phyloP scores from a whole-genome alignment of 768 basidiomycete species.

The Tulasnella sp. region DNA sequence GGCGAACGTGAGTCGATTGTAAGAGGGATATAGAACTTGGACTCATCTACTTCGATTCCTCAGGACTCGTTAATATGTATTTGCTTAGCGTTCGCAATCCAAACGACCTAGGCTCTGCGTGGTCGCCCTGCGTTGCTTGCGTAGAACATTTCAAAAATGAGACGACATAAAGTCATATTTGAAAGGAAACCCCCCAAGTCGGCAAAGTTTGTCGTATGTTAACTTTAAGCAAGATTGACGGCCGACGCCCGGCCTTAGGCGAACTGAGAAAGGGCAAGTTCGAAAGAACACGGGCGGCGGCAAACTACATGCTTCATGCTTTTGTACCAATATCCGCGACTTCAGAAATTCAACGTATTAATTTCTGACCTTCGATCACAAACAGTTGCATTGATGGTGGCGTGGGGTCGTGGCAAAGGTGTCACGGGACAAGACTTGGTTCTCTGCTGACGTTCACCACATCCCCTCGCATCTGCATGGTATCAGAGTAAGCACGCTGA shows the following conservation, averaged over 20 bases:
- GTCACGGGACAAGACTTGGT: too few relatives aligned
- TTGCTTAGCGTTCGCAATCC: slow-evolving; percentile 50
- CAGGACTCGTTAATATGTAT: slow-evolving; percentile 64
- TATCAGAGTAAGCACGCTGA: neutral
- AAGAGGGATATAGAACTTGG: slow-evolving; percentile 7
- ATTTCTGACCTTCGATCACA: too few relatives aligned
- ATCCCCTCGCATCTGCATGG: neutral
- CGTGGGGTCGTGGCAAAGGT: too few relatives aligned
- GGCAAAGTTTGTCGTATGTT: too few relatives aligned
- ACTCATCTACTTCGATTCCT: slow-evolving; percentile 2
- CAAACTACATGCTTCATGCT: too few relatives aligned
- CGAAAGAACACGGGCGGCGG: too few relatives aligned
- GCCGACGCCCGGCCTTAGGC: neutral
- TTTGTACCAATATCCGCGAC: too few relatives aligned
- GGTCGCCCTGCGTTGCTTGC: neutral
- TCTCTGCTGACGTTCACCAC: neutral
- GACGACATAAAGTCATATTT: neutral
- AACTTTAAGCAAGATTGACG: too few relatives aligned
- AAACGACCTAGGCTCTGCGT: slow-evolving; percentile 25
- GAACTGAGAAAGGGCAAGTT: too few relatives aligned
- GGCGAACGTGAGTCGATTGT: slow-evolving; percentile 47
- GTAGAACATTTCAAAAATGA: neutral
- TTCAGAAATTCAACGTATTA: too few relatives aligned
- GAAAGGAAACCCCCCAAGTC: neutral
- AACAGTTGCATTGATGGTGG: too few relatives aligned